Percentiles rank a stretch among this genome's conserved stretches.
These are phyloP conservation scores for Edhazardia aedis DNA, from an alignment of 371 early-diverging fungal genomes.

Conservation along the genomic window DNA sequence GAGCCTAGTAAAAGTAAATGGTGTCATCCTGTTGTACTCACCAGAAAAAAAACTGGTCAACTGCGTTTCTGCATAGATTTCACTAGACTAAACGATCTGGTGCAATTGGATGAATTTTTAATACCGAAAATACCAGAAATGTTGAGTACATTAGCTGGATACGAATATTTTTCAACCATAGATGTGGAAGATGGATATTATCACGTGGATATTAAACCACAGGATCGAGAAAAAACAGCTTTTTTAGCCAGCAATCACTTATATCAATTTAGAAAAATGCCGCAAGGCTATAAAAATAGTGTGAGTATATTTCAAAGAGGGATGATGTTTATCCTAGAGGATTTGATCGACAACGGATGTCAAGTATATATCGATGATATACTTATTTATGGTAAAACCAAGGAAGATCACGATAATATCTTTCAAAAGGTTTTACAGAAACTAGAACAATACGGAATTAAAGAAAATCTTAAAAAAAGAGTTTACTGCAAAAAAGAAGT, in stretches of 20 bases:
- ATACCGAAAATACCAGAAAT: constrained; percentile 8
- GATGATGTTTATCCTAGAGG: constrained; percentile 5
- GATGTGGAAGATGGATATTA: constrained; percentile 10
- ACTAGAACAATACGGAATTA: constrained; percentile 4
- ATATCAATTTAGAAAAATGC: constrained; percentile 9
- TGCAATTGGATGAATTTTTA: background rate
- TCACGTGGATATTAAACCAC: background rate
- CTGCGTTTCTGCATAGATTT: constrained; percentile 5
- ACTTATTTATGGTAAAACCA: background rate
- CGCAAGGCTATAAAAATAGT: constrained; percentile 16
- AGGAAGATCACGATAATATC: constrained; percentile 10
- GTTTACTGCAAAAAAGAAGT: background rate
- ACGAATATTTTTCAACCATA: background rate
- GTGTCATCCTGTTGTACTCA: constrained; percentile 3
- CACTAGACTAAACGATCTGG: constrained; percentile 3
- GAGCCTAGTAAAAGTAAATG: constrained; percentile 3
- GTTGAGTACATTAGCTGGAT: background rate
- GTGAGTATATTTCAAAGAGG: constrained; percentile 20
- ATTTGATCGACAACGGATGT: constrained; percentile 6
- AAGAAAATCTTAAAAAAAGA: constrained; percentile 10
- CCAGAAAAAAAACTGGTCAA: constrained; percentile 1
- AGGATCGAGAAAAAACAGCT: background rate
- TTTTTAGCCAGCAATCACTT: background rate
- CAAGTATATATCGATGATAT: constrained; percentile 18
- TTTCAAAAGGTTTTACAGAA: constrained; percentile 6